phyloP scores from a whole-genome alignment of 495 filamentous ascomycete genomes.

The Penicillium fimorum region DNA sequence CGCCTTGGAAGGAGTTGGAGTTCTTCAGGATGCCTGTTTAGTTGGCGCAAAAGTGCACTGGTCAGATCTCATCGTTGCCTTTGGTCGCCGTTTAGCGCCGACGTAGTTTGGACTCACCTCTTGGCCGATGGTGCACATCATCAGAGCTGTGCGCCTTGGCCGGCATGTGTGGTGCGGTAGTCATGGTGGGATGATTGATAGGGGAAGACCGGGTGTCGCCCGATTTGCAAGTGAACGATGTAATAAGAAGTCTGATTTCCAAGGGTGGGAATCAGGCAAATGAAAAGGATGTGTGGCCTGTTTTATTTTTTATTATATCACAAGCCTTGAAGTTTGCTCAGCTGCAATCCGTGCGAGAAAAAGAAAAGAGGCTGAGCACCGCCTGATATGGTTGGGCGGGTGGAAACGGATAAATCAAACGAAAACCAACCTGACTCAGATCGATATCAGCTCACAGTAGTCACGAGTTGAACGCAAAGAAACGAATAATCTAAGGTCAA shows the following conservation, averaged over 20 bases:
- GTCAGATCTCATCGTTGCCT: not conserved
- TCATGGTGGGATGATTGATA: constrained; percentile 24
- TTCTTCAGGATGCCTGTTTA: constrained; percentile 90
- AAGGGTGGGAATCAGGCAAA: not conserved
- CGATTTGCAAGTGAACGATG: constrained; percentile 25
- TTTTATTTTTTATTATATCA: constrained; percentile 13
- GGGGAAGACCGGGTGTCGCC: constrained; percentile 12
- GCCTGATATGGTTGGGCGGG: not conserved
- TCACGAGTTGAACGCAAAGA: constrained; percentile 6
- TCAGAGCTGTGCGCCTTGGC: constrained; percentile 39
- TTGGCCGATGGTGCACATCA: constrained; percentile 62
- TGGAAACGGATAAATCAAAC: constrained; percentile 10
- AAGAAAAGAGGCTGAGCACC: constrained; percentile 10
- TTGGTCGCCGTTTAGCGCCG: not conserved
- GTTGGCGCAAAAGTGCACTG: not conserved
- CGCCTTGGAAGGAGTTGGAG: constrained; percentile 45
- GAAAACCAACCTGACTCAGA: constrained; percentile 7
- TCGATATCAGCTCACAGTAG: constrained; percentile 1
- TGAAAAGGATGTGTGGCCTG: constrained; percentile 2
- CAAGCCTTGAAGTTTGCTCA: constrained; percentile 7
- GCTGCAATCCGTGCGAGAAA: not conserved
- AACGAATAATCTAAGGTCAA: constrained; percentile 8
- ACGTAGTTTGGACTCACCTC: constrained; percentile 52
- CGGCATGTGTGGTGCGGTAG: constrained; percentile 33
- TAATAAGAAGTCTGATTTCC: constrained; percentile 11